A percentile compares a stretch with the other conserved stretches of the same genome.
These are phyloP conservation scores for Pythium dissotocum DNA, from an alignment of 352 stramenopile genomes.

Conservation along the genomic window DNA sequence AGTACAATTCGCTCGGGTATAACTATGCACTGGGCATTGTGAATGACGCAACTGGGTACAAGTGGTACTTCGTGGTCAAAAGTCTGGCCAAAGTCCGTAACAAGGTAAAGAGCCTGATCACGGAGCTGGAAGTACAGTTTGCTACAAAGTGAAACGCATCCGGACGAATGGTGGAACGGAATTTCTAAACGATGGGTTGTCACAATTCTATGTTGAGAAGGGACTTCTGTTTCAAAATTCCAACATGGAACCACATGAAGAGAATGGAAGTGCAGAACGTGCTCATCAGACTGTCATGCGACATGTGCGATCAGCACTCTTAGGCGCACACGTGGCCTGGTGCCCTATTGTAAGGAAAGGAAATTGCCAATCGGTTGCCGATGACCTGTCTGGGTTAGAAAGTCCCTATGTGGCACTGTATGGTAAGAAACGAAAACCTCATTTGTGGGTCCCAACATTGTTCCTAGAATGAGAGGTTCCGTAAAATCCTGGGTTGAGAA, in stretches of 20 bases:
- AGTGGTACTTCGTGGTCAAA: constrained; percentile 19
- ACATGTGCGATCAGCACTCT: constrained; percentile 2
- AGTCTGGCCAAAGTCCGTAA: constrained; percentile 6
- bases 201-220: constrained; percentile 12
- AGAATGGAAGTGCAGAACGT: constrained; percentile 15
- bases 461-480: too few species aligned
- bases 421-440: background rate
- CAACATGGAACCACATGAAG: constrained; percentile 14
- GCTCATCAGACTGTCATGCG: constrained; percentile 3
- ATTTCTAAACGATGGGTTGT: constrained; percentile 5
- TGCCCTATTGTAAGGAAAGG: background rate
- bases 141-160: constrained; percentile 12
- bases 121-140: constrained; percentile 4
- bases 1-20: constrained; percentile 12
- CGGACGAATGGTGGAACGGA: constrained; percentile 4
- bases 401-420: constrained; percentile 6
- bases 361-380: constrained; percentile 3
- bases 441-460: too few species aligned
- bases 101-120: constrained; percentile 1
- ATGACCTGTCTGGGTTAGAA: constrained; percentile 5
- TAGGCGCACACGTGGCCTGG: constrained; percentile 9
- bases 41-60: constrained; percentile 22
- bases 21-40: constrained; percentile 21
- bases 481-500: too few species aligned
- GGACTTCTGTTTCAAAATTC: constrained; percentile 20